phyloP scores from a whole-genome alignment of 2,329 filamentous ascomycete genomes.

The Bipolaris zeicola region DNA sequence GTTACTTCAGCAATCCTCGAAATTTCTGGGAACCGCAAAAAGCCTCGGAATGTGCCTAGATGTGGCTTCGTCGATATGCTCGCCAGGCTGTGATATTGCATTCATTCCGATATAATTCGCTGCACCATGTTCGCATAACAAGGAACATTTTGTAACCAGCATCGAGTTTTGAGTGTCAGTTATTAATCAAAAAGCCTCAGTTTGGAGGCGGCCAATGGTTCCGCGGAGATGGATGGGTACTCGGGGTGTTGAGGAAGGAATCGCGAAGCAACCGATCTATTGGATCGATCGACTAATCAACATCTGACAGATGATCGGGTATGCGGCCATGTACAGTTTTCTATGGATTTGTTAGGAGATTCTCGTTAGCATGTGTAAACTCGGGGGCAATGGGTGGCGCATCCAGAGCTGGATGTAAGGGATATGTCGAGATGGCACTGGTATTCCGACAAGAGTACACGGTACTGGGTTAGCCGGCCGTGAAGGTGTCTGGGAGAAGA shows the following conservation, averaged over 20 bases:
- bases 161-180: neutral
- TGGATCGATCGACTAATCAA: neutral
- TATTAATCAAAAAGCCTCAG: neutral
- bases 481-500: slow-evolving; percentile 22
- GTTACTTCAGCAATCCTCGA: neutral
- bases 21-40: neutral
- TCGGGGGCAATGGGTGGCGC: neutral
- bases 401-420: neutral
- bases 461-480: slow-evolving; percentile 37
- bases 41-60: neutral
- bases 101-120: no score
- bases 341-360: neutral
- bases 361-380: neutral
- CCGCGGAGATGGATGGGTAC: neutral
- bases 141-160: neutral
- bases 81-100: no score
- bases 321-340: neutral
- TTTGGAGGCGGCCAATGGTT: neutral
- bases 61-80: no score
- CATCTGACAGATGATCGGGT: neutral
- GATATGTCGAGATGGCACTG: neutral
- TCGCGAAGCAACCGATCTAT: neutral
- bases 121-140: no score
- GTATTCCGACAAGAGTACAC: neutral
- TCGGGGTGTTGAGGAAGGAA: neutral